Percentiles rank a stretch among this genome's conserved stretches.
phyloP scores from a whole-genome alignment of 495 filamentous ascomycete genomes.

The Penicillium lividum region DNA sequence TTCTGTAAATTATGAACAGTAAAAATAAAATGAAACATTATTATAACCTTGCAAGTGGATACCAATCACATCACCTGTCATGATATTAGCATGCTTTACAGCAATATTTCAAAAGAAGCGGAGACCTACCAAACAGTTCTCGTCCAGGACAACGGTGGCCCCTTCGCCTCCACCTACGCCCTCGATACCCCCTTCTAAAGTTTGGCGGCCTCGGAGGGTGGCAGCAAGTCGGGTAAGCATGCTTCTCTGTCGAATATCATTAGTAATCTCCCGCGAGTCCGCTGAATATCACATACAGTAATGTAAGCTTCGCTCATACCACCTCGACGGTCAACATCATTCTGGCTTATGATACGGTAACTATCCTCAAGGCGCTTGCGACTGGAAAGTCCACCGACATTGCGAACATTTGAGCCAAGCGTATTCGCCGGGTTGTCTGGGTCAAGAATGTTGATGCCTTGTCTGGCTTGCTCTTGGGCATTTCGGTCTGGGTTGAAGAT shows the following conservation, averaged over 20 bases:
- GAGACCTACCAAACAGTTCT: slow-evolving; percentile 44
- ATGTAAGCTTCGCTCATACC: slow-evolving; percentile 63
- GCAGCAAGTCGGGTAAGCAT: slow-evolving; percentile 60
- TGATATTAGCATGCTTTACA: neutral
- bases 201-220: slow-evolving; percentile 42
- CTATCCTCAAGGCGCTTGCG: slow-evolving; percentile 60
- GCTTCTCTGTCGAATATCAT: slow-evolving; percentile 46
- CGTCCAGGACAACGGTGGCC: slow-evolving; percentile 39
- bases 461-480: slow-evolving; percentile 58
- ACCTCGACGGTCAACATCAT: slow-evolving; percentile 62
- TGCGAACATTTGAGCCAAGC: slow-evolving; percentile 19
- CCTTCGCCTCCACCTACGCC: slow-evolving; percentile 16
- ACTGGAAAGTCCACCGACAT: slow-evolving; percentile 51
- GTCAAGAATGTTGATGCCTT: slow-evolving; percentile 56
- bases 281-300: slow-evolving; percentile 51
- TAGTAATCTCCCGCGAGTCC: slow-evolving; percentile 22
- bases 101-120: neutral
- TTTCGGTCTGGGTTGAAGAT: slow-evolving; percentile 68
- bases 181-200: slow-evolving; percentile 14
- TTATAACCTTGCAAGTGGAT: too few relatives aligned
- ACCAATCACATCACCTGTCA: neutral
- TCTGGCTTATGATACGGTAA: slow-evolving; percentile 65
- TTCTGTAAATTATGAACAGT: neutral
- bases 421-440: slow-evolving; percentile 41
- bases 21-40: neutral